Percentiles rank a stretch among this genome's conserved stretches.
These are phyloP conservation scores for Wickerhamiella sorbophila DNA, from an alignment of 805 yeast species.

Conservation along the genomic window DNA sequence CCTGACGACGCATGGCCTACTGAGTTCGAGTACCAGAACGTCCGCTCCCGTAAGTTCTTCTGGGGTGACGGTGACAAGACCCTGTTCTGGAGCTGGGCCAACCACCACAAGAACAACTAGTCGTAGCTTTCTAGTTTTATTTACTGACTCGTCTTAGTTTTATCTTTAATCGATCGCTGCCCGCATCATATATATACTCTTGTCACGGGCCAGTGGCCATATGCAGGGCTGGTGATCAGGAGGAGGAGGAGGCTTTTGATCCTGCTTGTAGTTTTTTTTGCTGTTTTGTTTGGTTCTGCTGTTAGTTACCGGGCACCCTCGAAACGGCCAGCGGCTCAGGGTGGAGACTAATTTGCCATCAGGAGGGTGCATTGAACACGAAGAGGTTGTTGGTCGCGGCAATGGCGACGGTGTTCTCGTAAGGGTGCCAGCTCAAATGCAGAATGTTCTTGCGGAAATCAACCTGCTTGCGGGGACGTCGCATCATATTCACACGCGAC, in stretches of 20 bases:
- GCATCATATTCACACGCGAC: slow-evolving; percentile 31
- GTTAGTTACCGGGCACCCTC: too few species aligned
- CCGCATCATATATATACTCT: neutral
- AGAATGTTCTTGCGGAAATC: slow-evolving; percentile 90
- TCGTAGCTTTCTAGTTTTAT: neutral
- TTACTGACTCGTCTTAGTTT: too few species aligned
- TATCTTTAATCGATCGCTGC: neutral
- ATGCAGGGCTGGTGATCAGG: too few species aligned
- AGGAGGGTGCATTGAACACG: slow-evolving; percentile 24
- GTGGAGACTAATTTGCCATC: too few species aligned
- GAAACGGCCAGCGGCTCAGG: too few species aligned
- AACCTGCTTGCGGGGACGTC: slow-evolving; percentile 56
- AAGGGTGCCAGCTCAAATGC: slow-evolving; percentile 97
- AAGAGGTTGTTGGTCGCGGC: slow-evolving; percentile 86
- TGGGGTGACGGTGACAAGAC: slow-evolving; percentile 99
- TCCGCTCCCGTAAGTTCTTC: slow-evolving; percentile 77
- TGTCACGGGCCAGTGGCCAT: too few species aligned
- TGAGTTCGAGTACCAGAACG: slow-evolving; percentile 82
- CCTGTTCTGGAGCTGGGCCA: slow-evolving; percentile 88
- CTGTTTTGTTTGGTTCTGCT: too few species aligned
- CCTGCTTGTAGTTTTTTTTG: too few species aligned
- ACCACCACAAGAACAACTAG: slow-evolving; percentile 46
- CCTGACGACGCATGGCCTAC: slow-evolving; percentile 87
- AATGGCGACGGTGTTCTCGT: slow-evolving; percentile 89
- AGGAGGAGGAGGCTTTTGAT: too few species aligned